Evolutionary conservation across 1,284 basidiomycete species (phyloP).

Genomic region (Malassezia caprae): DNA sequence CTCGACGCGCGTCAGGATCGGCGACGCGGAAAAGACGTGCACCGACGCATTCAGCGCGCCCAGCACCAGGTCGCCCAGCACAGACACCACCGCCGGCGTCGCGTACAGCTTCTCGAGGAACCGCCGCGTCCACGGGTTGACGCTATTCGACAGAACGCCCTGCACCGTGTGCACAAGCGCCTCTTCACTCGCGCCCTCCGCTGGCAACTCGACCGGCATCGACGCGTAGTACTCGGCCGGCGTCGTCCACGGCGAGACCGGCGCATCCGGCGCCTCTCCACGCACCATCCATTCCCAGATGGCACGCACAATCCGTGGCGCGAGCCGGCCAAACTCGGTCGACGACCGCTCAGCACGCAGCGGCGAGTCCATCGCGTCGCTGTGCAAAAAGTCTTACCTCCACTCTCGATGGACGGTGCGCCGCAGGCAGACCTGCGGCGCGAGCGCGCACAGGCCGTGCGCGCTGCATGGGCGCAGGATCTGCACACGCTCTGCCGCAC

Average conservation of each 20-base stretch:
- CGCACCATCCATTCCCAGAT: slow-evolving; percentile 7
- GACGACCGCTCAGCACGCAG: slow-evolving; percentile 22
- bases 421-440: neutral
- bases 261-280: slow-evolving; percentile 11
- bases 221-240: slow-evolving; percentile 4
- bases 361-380: slow-evolving; percentile 13
- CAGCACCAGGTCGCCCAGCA: slow-evolving; percentile 48
- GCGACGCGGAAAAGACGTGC: slow-evolving; percentile 50
- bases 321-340: slow-evolving; percentile 22
- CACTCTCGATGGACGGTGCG: neutral
- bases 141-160: slow-evolving; percentile 30
- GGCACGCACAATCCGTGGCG: slow-evolving; percentile 15
- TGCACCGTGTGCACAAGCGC: slow-evolving; percentile 23
- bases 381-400: neutral
- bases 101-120: slow-evolving; percentile 49
- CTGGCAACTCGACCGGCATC: slow-evolving; percentile 15
- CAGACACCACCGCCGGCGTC: slow-evolving; percentile 48
- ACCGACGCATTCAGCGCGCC: slow-evolving; percentile 50
- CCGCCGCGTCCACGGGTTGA: slow-evolving; percentile 41
- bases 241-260: slow-evolving; percentile 23
- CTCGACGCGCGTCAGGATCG: slow-evolving; percentile 47
- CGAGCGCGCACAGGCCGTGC: neutral
- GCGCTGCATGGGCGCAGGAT: neutral
- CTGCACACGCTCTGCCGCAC: neutral
- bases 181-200: slow-evolving; percentile 2